Conservation (phyloP, 331 rosid species). For the Telfairia occidentalis region DNA sequence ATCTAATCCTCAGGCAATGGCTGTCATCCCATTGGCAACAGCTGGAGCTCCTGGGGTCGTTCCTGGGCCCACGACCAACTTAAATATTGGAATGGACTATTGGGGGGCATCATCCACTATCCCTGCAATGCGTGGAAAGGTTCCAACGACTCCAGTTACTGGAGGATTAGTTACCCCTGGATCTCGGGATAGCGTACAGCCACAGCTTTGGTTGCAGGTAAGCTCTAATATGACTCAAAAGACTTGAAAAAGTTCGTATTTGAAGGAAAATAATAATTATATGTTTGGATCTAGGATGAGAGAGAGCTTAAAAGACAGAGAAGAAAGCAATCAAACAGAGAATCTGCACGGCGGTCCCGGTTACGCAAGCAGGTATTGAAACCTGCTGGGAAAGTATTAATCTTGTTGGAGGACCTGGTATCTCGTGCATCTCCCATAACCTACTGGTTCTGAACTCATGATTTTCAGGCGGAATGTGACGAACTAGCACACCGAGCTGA, state of each 20-base stretch:
- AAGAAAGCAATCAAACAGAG: constrained; percentile 94
- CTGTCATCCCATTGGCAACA: constrained; percentile 47
- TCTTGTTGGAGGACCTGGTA: not conserved
- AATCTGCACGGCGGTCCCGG: constrained; percentile 96
- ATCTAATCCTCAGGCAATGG: constrained; percentile 56
- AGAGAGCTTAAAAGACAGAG: constrained; percentile 90
- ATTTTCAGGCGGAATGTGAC: constrained; percentile 55
- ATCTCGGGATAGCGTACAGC: constrained; percentile 73
- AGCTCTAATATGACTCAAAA: not conserved
- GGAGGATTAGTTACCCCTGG: constrained; percentile 64
- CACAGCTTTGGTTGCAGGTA: constrained; percentile 93
- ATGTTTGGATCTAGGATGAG: constrained; percentile 58
- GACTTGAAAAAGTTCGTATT: not conserved
- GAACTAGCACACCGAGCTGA: constrained; percentile 76
- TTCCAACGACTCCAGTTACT: constrained; percentile 48
- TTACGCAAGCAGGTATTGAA: constrained; percentile 84
- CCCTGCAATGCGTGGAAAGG: constrained; percentile 49
- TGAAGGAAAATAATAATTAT: not conserved
- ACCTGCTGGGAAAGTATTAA: not conserved
- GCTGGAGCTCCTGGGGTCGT: constrained; percentile 22
- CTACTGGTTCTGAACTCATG: not conserved
- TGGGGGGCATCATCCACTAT: constrained; percentile 69
- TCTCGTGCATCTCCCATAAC: not conserved
- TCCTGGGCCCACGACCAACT: constrained; percentile 86
- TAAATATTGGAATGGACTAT: constrained; percentile 98